These are phyloP conservation scores for Cucumis variabilis DNA, from an alignment of 331 rosid species.

Conservation along the genomic window DNA sequence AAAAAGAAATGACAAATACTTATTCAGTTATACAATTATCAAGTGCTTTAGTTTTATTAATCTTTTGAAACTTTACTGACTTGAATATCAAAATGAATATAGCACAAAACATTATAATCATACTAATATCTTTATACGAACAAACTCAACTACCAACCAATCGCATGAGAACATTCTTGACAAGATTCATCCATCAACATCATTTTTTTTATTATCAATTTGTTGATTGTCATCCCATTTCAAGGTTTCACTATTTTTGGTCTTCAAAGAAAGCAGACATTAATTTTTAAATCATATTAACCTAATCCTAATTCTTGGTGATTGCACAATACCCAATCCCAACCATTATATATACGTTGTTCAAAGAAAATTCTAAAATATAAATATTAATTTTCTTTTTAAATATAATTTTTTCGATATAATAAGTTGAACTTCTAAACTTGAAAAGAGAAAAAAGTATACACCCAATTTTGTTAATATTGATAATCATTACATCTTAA, in stretches of 20 bases:
- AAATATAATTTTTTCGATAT: no score
- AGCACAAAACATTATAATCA: rapidly evolving
- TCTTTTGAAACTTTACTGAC: no score
- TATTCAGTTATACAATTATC: no score
- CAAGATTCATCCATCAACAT: not conserved
- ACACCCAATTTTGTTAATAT: no score
- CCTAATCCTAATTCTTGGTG: not conserved
- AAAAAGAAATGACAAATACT: no score
- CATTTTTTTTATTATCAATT: not conserved
- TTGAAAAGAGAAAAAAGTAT: no score
- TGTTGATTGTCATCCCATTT: not conserved
- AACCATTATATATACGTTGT: not conserved
- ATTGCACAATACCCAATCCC: slow-evolving; percentile 20
- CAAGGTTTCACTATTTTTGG: not conserved
- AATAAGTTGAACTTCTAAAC: no score
- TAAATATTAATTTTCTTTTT: not conserved
- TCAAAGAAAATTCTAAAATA: not conserved
- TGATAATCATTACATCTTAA: not conserved
- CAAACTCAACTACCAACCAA: no score
- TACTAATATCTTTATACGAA: no score
- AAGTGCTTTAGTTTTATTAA: no score
- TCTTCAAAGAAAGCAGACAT: not conserved
- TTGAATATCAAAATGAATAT: no score
- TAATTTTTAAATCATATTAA: not conserved
- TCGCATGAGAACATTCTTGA: not conserved